A percentile compares a stretch with the other conserved stretches of the same genome.
These are phyloP conservation scores for Asterophora parasitica DNA, from an alignment of 768 basidiomycete species.

Conservation along the genomic window DNA sequence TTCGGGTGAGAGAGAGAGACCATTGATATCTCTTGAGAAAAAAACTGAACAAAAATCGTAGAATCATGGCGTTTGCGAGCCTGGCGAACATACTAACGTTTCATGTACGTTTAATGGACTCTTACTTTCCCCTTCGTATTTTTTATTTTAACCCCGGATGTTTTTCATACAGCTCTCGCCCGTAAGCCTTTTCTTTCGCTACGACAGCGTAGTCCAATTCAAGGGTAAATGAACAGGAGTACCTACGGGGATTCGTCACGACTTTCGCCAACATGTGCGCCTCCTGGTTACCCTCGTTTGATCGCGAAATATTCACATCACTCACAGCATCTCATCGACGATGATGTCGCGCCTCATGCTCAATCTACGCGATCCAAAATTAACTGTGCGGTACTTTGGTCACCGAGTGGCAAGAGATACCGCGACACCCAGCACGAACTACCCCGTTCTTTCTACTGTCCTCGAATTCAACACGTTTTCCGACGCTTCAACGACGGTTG, in stretches of 20 bases:
- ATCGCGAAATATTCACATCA: not conserved
- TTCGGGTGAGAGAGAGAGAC: slow-evolving; percentile 29
- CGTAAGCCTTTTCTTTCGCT: slow-evolving; percentile 7
- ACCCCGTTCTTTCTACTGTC: slow-evolving; percentile 17
- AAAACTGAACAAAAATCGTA: not conserved
- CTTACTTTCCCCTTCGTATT: not conserved
- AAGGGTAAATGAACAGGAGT: slow-evolving; percentile 6
- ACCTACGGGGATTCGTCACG: slow-evolving; percentile 20
- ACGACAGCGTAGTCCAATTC: not conserved
- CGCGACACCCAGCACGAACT: slow-evolving; percentile 1
- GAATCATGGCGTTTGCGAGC: slow-evolving; percentile 19
- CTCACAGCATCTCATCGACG: slow-evolving; percentile 23
- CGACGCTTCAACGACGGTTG: not conserved
- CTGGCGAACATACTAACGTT: slow-evolving; percentile 21
- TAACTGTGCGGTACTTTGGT: slow-evolving; percentile 6
- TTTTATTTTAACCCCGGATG: too few relatives aligned
- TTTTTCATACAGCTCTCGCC: slow-evolving; percentile 16
- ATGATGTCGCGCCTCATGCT: slow-evolving; percentile 30
- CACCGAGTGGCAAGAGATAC: not conserved
- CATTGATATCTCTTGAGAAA: not conserved
- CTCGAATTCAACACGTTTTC: slow-evolving; percentile 14
- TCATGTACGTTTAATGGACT: slow-evolving; percentile 13
- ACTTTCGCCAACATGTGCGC: slow-evolving; percentile 21
- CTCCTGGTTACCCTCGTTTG: not conserved
- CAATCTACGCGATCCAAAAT: slow-evolving; percentile 26